phyloP scores from a whole-genome alignment of 345 rosid genomes.

The Eutrema japonicum region DNA sequence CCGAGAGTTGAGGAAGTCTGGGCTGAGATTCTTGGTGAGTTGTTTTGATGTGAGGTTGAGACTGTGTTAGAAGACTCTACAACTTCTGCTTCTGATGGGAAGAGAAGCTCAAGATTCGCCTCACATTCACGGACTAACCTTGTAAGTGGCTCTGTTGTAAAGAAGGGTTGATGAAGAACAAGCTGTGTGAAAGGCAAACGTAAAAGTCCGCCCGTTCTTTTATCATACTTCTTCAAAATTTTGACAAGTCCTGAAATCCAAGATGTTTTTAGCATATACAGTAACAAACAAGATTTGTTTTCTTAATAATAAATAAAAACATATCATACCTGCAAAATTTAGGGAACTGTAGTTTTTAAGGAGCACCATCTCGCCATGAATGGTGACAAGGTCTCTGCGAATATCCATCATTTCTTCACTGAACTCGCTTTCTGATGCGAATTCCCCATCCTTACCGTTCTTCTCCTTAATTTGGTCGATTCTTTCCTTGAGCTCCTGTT shows the following conservation, averaged over 20 bases:
- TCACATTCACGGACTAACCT: conserved; percentile 86
- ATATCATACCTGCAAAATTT: conserved; percentile 74
- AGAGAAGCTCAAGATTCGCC: conserved; percentile 87
- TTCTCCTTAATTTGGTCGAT: conserved; percentile 65
- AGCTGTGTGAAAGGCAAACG: conserved; percentile 80
- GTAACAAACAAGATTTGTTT: background rate
- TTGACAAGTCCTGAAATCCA: conserved; percentile 68
- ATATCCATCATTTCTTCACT: conserved; percentile 95
- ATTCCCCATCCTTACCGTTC: conserved; percentile 55
- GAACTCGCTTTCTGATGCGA: conserved; percentile 68
- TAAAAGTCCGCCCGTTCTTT: conserved; percentile 81
- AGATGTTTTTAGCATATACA: conserved; percentile 16
- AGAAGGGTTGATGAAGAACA: conserved; percentile 85
- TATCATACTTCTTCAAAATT: conserved; percentile 88
- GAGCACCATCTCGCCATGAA: conserved; percentile 97
- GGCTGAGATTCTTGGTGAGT: conserved; percentile 41
- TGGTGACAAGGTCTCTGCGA: conserved; percentile 83
- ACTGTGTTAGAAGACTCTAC: conserved; percentile 52
- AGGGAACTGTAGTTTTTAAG: conserved; percentile 89
- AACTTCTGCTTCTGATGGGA: conserved; percentile 87
- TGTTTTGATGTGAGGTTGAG: conserved; percentile 24
- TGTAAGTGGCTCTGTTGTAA: conserved; percentile 78
- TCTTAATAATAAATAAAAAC: background rate
- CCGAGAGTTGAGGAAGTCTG: conserved; percentile 60
- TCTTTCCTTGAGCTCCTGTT: conserved; percentile 84